Base-by-base conservation (phyloP, 495 filamentous ascomycete species). In the Neurospora sp. region DNA sequence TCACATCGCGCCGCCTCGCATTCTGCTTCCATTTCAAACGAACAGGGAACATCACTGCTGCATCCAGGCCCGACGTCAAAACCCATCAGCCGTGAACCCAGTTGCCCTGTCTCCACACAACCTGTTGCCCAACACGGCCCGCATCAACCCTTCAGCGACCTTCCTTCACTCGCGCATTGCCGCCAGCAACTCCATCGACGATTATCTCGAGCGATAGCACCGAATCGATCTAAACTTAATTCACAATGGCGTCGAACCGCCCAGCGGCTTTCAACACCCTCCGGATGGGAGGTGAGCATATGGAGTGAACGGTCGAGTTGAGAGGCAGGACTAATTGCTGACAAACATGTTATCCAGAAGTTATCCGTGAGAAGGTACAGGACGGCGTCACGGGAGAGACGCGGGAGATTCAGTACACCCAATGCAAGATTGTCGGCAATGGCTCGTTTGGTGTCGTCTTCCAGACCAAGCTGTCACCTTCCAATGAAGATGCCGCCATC, bases 361-460 rank as follows among this genome's bases (percentile, higher is more conserved):
- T 98, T 72, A 94, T 99, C 78, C 93, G 94, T 77, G 96, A 99
- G 84, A 98, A 97, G 85, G 96, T 99, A 75, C 96, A 99, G 84
- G 96, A 99, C 88, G 96, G 96, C 78, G 85, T 96, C 76, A 98
- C 96, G 1, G 96, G 96, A 69, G 96, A 99, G 80, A 94, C 93
- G 73, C 92, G 91, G 81, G 96, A 99, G 78, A 91, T 99, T 84
- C 93, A 96, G 80, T 99, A 99, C 79, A 98, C 96, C 59, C 96
- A 99, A 81, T 99, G 96, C 85, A 99, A 99, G 85, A 98, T 99
- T 75, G 96, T 99, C n/a, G 96, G 96, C 77, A 99, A 99, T 83
- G 96, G 96, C 71, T 98, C 96, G 16, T 99, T 99, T 81, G 96
- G 96, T 73, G 96, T 99, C 27, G 96, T 99, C 74, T 99, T 99